Conservation (phyloP, 371 early-diverging fungal species). For the Choanephora cucurbitarum region DNA sequence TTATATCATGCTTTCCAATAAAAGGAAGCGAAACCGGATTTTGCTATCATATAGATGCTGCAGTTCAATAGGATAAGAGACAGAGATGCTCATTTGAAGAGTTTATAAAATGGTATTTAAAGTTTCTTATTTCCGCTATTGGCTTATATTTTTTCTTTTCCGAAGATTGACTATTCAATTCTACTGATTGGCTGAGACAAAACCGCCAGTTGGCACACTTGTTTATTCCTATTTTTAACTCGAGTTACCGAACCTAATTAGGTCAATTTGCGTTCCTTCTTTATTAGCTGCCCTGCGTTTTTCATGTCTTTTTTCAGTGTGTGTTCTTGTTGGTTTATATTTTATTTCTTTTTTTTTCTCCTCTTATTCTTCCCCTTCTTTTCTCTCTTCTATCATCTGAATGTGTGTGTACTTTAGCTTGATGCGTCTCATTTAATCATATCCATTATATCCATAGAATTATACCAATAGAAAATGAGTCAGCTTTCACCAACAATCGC, state of each 20-base stretch:
- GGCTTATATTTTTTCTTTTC: neutral
- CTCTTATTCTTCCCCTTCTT: neutral
- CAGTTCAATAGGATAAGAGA: no score
- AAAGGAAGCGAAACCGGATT: no score
- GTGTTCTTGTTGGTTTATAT: conserved; percentile 1
- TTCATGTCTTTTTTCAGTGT: conserved; percentile 1
- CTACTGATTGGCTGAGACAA: no score
- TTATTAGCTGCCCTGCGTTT: conserved; percentile 4
- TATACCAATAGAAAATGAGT: conserved; percentile 2
- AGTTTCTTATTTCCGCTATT: neutral
- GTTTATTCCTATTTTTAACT: conserved; percentile 15
- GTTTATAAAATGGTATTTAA: neutral
- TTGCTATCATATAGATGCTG: no score
- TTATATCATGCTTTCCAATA: no score
- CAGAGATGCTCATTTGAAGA: no score
- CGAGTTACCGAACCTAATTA: conserved; percentile 19
- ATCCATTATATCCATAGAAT: neutral
- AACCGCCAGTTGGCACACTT: no score
- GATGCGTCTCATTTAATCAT: neutral
- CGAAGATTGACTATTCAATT: no score
- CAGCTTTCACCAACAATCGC: conserved; percentile 2
- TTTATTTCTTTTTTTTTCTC: neutral
- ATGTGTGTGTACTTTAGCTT: neutral
- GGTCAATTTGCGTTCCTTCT: conserved; percentile 24
- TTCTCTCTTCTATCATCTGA: neutral